Evolutionary conservation across 2,329 filamentous ascomycete genomes (phyloP).

Genomic region (Fonsecaea pugnacius): DNA sequence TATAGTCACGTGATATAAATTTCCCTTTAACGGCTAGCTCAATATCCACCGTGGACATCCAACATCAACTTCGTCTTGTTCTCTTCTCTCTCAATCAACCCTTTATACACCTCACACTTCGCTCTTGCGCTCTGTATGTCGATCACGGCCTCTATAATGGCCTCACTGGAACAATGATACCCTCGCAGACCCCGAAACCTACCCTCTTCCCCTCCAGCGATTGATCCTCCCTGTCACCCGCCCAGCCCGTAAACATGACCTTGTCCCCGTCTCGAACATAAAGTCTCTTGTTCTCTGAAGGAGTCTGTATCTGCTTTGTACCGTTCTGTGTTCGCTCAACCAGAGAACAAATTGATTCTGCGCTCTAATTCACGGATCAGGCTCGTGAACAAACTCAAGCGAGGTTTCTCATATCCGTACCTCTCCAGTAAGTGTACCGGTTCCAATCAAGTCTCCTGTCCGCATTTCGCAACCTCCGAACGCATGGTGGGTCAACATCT

Average conservation of each 20-base stretch:
- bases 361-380: constrained; percentile 5
- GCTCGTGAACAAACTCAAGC: not conserved
- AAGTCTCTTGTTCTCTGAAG: constrained; percentile 10
- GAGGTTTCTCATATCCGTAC: not conserved
- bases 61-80: not conserved
- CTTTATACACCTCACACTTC: not conserved
- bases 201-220: not conserved
- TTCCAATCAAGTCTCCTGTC: constrained; percentile 19
- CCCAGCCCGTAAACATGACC: constrained; percentile 17
- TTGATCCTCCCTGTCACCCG: constrained; percentile 9
- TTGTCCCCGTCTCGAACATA: constrained; percentile 19
- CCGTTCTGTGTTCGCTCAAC: constrained; percentile 19
- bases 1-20: not conserved
- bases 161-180: constrained; percentile 8
- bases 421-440: constrained; percentile 17
- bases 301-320: constrained; percentile 5
- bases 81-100: not conserved
- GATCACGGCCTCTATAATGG: not conserved
- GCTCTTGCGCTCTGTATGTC: no score
- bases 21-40: not conserved
- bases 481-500: constrained; percentile 20
- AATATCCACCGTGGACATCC: not conserved
- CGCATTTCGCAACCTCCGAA: constrained; percentile 21
- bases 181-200: constrained; percentile 6
- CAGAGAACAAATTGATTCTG: constrained; percentile 15